Percentiles rank a stretch among this genome's conserved stretches.
phyloP scores from a whole-genome alignment of 2,329 filamentous ascomycete genomes.

The Fusarium tuaranense region DNA sequence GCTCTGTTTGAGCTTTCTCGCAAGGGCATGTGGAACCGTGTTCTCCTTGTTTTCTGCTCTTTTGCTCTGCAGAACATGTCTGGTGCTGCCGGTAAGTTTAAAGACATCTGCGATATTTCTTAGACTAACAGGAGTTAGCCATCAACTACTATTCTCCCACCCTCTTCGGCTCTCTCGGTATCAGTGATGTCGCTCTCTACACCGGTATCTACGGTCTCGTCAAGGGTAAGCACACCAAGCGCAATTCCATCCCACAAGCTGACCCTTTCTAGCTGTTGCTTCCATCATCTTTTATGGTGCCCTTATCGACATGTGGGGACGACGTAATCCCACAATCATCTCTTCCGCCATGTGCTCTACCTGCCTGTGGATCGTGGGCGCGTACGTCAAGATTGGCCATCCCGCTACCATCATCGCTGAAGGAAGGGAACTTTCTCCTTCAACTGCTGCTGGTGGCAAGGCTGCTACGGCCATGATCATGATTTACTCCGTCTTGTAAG shows the following conservation, averaged over 20 bases:
- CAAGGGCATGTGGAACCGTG: constrained; percentile 56
- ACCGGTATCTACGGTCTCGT: constrained; percentile 64
- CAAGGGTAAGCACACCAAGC: constrained; percentile 42
- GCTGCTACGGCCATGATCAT: constrained; percentile 67
- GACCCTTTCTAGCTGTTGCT: constrained; percentile 46
- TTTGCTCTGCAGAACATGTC: constrained; percentile 56
- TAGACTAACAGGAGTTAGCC: constrained; percentile 36
- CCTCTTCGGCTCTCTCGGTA: constrained; percentile 58
- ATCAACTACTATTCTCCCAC: constrained; percentile 59
- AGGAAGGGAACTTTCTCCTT: constrained; percentile 56
- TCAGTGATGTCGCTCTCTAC: constrained; percentile 57
- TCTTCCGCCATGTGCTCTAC: constrained; percentile 60
- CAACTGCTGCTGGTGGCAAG: constrained; percentile 59
- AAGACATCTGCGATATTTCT: fast-evolving
- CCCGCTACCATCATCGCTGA: constrained; percentile 58
- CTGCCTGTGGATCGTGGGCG: constrained; percentile 64
- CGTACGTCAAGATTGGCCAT: constrained; percentile 64
- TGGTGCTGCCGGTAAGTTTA: constrained; percentile 50
- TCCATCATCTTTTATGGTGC: constrained; percentile 56
- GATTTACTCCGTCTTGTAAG: constrained; percentile 65
- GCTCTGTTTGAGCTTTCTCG: constrained; percentile 50
- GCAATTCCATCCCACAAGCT: background rate
- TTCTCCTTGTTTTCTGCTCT: constrained; percentile 51
- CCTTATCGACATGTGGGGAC: constrained; percentile 55
- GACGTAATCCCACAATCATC: constrained; percentile 57